phyloP scores from a whole-genome alignment of 78 protist species.

The Dictyostelium brefeldianum region DNA sequence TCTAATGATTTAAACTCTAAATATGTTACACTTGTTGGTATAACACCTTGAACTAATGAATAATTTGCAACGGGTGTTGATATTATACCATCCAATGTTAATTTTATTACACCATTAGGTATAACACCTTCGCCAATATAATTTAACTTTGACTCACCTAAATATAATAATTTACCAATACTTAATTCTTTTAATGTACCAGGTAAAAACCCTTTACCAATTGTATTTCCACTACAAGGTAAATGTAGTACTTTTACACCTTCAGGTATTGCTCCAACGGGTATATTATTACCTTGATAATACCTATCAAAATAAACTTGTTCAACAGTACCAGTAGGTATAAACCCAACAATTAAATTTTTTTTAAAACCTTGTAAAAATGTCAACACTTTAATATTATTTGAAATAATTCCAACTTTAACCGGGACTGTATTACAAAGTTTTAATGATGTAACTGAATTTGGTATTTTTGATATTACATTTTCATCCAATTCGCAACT shows the following conservation, averaged over 20 bases:
- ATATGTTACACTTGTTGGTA: background rate
- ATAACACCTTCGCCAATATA: too few species aligned
- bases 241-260: background rate
- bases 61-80: background rate
- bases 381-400: background rate
- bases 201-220: too few species aligned
- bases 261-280: background rate
- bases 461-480: background rate
- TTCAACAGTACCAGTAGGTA: background rate
- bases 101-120: background rate
- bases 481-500: background rate
- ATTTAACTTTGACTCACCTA: background rate
- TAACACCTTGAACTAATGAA: background rate
- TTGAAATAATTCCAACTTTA: background rate
- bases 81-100: background rate
- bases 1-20: background rate
- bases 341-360: background rate
- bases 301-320: background rate
- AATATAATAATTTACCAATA: too few species aligned
- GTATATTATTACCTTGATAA: background rate
- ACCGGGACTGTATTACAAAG: background rate
- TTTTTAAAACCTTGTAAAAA: background rate
- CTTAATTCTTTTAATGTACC: too few species aligned
- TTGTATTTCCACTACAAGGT: too few species aligned
- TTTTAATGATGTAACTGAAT: background rate